phyloP scores from a whole-genome alignment of 2,329 filamentous ascomycete genomes.

The Alternaria viburni region DNA sequence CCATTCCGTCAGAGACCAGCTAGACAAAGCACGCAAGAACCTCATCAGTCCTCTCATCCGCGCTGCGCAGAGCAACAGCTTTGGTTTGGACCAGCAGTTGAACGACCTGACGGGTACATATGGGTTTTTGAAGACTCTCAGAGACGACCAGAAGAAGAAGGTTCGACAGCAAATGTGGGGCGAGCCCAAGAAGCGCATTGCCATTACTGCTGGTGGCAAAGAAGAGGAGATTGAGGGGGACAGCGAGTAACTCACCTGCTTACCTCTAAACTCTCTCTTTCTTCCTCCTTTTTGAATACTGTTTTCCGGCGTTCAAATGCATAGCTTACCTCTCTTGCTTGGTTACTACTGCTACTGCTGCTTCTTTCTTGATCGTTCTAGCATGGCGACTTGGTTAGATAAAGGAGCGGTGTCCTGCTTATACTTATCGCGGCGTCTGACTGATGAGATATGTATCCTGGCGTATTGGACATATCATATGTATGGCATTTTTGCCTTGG shows the following conservation, averaged over 20 bases:
- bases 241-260: neutral
- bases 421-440: neutral
- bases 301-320: neutral
- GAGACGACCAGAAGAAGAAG: constrained; percentile 81
- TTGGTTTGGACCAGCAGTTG: constrained; percentile 86
- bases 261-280: neutral
- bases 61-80: constrained; percentile 69
- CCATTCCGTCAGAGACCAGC: constrained; percentile 80
- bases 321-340: neutral
- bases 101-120: constrained; percentile 80
- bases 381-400: constrained; percentile 12
- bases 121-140: constrained; percentile 74
- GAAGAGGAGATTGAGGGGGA: constrained; percentile 25
- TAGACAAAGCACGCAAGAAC: constrained; percentile 83
- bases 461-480: neutral
- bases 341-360: neutral
- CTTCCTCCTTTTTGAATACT: neutral
- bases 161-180: constrained; percentile 76
- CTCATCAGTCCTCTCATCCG: constrained; percentile 84
- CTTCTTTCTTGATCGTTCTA: neutral
- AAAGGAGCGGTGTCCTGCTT: constrained; percentile 4
- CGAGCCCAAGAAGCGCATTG: constrained; percentile 37
- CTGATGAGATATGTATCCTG: neutral
- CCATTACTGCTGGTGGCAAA: constrained; percentile 29
- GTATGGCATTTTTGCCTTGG: neutral